These are phyloP conservation scores for Trichophaea hybrida DNA, from an alignment of 2,329 filamentous ascomycete species.

Conservation along the genomic window DNA sequence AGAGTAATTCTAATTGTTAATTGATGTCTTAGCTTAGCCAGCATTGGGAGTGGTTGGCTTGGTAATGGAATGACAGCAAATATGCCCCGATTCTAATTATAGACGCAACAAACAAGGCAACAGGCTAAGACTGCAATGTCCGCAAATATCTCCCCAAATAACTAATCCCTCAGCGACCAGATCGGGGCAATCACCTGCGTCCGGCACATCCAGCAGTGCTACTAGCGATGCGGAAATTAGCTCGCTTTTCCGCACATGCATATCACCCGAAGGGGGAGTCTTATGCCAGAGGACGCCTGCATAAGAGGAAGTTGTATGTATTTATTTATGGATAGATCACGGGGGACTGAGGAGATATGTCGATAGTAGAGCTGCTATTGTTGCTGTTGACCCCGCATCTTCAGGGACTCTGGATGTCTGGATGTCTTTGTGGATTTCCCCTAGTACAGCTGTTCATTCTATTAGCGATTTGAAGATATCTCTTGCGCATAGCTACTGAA, in stretches of 20 bases:
- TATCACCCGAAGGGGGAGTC: neutral
- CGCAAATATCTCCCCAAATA: neutral
- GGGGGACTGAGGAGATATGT: too few relatives aligned
- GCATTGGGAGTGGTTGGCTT: neutral
- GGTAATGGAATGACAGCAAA: neutral
- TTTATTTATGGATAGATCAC: too few relatives aligned
- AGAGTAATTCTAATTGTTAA: too few relatives aligned
- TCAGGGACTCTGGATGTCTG: too few relatives aligned
- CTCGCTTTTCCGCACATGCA: neutral
- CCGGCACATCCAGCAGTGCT: neutral
- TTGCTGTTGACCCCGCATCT: too few relatives aligned
- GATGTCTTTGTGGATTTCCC: too few relatives aligned
- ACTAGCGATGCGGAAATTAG: neutral
- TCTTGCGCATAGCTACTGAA: too few relatives aligned
- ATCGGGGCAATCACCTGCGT: neutral
- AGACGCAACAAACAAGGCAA: neutral
- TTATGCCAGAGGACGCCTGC: neutral
- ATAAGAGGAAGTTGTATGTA: too few relatives aligned
- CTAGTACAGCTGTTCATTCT: too few relatives aligned
- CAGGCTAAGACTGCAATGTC: neutral
- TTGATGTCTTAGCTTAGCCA: neutral
- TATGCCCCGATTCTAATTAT: neutral
- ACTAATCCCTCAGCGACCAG: neutral
- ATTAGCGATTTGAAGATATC: too few relatives aligned
- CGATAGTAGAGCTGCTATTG: too few relatives aligned